phyloP scores from a whole-genome alignment of 2,329 filamentous ascomycete genomes.

The Colletotrichum cordylinicola region DNA sequence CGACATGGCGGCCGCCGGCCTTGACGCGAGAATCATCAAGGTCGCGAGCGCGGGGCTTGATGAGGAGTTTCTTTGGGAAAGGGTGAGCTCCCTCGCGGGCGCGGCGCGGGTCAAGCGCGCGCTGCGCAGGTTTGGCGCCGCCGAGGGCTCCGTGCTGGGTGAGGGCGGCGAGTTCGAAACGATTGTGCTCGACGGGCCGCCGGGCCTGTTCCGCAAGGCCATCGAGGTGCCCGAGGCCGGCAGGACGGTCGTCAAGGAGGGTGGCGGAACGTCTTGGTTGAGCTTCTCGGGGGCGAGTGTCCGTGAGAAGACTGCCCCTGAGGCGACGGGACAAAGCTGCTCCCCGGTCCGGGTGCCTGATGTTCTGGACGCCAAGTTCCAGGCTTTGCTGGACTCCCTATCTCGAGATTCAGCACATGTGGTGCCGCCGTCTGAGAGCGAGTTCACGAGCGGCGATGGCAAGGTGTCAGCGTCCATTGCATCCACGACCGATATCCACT shows the following conservation, averaged over 20 bases:
- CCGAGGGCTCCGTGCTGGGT: constrained; percentile 77
- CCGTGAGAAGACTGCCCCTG: constrained; percentile 41
- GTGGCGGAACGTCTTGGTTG: constrained; percentile 80
- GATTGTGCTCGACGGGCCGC: constrained; percentile 82
- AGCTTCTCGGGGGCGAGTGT: constrained; percentile 64
- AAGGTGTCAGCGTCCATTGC: not conserved
- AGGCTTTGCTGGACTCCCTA: constrained; percentile 41
- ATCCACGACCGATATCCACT: constrained; percentile 32
- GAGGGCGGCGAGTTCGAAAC: constrained; percentile 98
- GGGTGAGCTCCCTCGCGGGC: constrained; percentile 67
- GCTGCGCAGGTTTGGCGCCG: constrained; percentile 71
- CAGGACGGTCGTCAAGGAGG: constrained; percentile 63
- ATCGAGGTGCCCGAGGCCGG: constrained; percentile 67
- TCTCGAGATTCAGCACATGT: not conserved
- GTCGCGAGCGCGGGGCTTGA: constrained; percentile 90
- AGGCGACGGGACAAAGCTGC: constrained; percentile 6
- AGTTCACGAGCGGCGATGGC: not conserved
- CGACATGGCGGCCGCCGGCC: constrained; percentile 79
- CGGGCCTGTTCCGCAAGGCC: constrained; percentile 71
- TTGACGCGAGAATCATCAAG: constrained; percentile 93
- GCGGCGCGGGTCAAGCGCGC: constrained; percentile 54
- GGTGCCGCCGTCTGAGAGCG: not conserved
- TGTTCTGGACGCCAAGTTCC: constrained; percentile 70
- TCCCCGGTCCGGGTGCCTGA: constrained; percentile 60
- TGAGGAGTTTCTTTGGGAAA: constrained; percentile 79